A percentile compares a stretch with the other conserved stretches of the same genome.
These are phyloP conservation scores for Claviceps africana DNA, from an alignment of 2,329 filamentous ascomycete genomes.

Conservation along the genomic window DNA sequence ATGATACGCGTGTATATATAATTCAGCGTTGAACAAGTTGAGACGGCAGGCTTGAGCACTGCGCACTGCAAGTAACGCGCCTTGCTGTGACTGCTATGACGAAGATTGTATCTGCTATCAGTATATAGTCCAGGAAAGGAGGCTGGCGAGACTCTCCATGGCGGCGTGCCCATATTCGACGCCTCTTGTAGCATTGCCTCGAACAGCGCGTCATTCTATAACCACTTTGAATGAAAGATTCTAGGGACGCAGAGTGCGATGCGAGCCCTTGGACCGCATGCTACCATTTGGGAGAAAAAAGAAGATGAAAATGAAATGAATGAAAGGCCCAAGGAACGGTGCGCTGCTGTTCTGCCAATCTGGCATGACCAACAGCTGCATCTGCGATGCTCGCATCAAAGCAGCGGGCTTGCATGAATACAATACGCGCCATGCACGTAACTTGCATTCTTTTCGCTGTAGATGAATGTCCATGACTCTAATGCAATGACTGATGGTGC, in stretches of 20 bases:
- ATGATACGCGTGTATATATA: conserved; percentile 20
- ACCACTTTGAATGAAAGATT: neutral
- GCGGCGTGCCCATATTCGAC: neutral
- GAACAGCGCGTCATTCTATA: neutral
- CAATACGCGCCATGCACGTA: neutral
- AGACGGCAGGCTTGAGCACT: no score
- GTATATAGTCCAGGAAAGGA: neutral
- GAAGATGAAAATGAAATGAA: neutral
- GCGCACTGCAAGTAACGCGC: neutral
- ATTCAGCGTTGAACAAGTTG: neutral
- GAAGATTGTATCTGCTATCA: neutral
- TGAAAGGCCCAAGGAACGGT: no score
- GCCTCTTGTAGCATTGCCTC: neutral
- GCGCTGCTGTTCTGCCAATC: neutral
- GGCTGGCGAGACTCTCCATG: neutral
- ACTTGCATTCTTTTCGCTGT: neutral
- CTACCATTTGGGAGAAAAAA: neutral
- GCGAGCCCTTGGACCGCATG: no score
- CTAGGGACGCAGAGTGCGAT: no score
- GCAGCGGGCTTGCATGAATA: neutral
- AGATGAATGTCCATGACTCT: conserved; percentile 1
- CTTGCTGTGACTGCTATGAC: neutral
- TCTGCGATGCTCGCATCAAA: neutral
- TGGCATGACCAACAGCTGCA: neutral
- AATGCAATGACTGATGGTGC: conserved; percentile 1